These are phyloP conservation scores for Raffaelea ambrosiae DNA, from an alignment of 2,329 filamentous ascomycete species.

Conservation along the genomic window DNA sequence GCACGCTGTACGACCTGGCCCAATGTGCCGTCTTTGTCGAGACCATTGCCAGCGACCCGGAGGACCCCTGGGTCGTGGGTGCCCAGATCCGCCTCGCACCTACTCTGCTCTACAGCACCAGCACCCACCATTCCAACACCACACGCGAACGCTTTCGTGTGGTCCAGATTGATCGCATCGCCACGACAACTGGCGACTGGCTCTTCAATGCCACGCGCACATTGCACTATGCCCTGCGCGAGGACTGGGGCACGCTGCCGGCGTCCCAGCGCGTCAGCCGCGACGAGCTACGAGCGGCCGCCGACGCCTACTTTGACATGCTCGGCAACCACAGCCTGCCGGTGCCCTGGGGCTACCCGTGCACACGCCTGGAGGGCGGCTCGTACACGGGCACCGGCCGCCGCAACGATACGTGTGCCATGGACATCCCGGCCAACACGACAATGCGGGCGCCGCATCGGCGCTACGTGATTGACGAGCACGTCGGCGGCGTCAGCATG, in stretches of 20 bases:
- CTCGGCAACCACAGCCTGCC: constrained; percentile 21
- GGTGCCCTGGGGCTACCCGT: constrained; percentile 28
- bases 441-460: too few species aligned
- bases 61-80: constrained; percentile 27
- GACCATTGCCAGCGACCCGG: constrained; percentile 23
- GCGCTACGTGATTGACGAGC: too few species aligned
- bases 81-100: too few species aligned
- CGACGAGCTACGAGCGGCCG: constrained; percentile 19
- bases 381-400: constrained; percentile 18
- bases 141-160: constrained; percentile 14
- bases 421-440: too few species aligned
- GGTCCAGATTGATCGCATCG: constrained; percentile 20
- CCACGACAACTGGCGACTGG: constrained; percentile 24
- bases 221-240: constrained; percentile 21
- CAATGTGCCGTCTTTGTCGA: constrained; percentile 31
- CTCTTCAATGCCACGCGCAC: constrained; percentile 27
- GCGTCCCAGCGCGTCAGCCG: constrained; percentile 17
- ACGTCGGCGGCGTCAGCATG: too few species aligned
- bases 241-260: constrained; percentile 21
- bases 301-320: constrained; percentile 28
- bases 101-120: too few species aligned
- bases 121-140: too few species aligned
- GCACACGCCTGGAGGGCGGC: constrained; percentile 20
- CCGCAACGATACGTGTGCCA: constrained; percentile 15
- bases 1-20: constrained; percentile 23